A percentile compares a stretch with the other conserved stretches of the same genome.
Conservation (phyloP, 169 alveolate genomes). For the Theileria parva region DNA sequence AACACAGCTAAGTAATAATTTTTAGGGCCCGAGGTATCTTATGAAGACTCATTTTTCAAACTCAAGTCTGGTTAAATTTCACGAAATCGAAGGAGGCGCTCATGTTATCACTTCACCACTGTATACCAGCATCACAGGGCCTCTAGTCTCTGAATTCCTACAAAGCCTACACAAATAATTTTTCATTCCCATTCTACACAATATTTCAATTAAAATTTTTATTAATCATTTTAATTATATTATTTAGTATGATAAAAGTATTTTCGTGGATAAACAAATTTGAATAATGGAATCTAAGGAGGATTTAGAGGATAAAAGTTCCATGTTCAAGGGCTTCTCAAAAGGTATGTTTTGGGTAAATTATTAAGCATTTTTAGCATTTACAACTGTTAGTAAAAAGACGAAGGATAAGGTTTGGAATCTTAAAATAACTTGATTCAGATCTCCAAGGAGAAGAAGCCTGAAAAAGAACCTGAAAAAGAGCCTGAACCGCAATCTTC, state of each 20-base stretch:
- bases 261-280: not conserved
- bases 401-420: not conserved
- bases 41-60: slow-evolving; percentile 13
- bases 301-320: slow-evolving; percentile 5
- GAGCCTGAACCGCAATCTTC: not conserved
- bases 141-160: slow-evolving; percentile 27
- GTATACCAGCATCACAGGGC: slow-evolving; percentile 20
- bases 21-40: slow-evolving; percentile 47
- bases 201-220: not conserved
- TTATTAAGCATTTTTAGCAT: not conserved
- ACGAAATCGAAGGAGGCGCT: slow-evolving; percentile 46
- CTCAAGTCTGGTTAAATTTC: slow-evolving; percentile 1
- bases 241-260: not conserved
- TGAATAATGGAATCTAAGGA: slow-evolving; percentile 15
- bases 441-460: not conserved
- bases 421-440: not conserved
- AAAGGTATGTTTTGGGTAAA: not conserved
- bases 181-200: not conserved
- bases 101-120: slow-evolving; percentile 56
- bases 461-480: not conserved
- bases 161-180: not conserved
- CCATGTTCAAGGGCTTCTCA: slow-evolving; percentile 20
- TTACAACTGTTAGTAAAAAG: slow-evolving; percentile 5
- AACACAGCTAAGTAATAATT: not conserved
- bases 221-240: not conserved